Base-by-base conservation (phyloP, 441 rosid genomes). In the Gossypium davidsonii region DNA sequence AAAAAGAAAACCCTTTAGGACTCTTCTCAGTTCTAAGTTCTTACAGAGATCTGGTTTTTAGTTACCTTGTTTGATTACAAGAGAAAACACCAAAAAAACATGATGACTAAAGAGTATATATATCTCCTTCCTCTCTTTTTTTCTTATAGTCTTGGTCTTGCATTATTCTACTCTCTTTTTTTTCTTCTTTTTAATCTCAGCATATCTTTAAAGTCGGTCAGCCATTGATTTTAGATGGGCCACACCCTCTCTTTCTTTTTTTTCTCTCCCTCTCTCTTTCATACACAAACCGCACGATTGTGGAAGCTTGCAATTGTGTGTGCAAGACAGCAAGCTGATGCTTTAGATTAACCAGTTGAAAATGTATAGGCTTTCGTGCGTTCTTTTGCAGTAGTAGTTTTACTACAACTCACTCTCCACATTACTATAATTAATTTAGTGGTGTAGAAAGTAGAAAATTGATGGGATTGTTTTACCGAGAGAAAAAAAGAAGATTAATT, bases 71-170 rank as follows among this genome's bases (percentile, higher is more conserved):
- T 79, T 72, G 83, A 74, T 81, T 76, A 76, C 81, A 52, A 49
- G 83, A 60, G 84, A 79, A 80, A 85, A 83, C 62, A 82, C 87
- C 84, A 77, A 80, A 80, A 80, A 85, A 60, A 14, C 73, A 70
- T 63, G 79, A 79, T 85, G 79, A 34, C 72, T 72, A 3, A 63
- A 66, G 51, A 79, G 83, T 67, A 42, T 56, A 21, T 57, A 6
- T 52, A 52, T 46, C 17, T 4, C 34, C 55, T 77, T 67, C 72
- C 74, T 58, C 21, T 71, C 53, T 71, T 59, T 78, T 68, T 62
- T 42, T 75, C 63, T 76, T 70, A 53, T 52, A 20, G 72, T 68
- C 68, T 21, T 55, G 23, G 28, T 21, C 67, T 46, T 48, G 1
- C 52, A 7, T 51, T 59, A 3, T 46, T 61, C 67, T 65, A 42